Evolutionary conservation across 306 rosid species (phyloP).

Genomic region (Sicyos baderoa): DNA sequence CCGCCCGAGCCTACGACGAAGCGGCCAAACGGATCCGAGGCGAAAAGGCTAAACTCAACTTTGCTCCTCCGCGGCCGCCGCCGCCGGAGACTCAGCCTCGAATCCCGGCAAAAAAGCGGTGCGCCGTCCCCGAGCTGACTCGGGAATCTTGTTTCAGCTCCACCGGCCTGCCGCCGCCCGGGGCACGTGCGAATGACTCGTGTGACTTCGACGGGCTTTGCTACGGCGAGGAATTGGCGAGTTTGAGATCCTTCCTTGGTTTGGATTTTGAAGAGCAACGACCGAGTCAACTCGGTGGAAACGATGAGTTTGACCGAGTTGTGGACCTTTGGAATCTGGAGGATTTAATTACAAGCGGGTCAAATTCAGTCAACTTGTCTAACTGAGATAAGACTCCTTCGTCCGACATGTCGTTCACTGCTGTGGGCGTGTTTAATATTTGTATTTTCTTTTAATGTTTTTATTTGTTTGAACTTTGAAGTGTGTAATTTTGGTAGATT

Average conservation of each 20-base stretch:
- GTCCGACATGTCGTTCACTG: slow-evolving; percentile 4
- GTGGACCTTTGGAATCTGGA: slow-evolving; percentile 54
- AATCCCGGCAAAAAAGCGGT: slow-evolving; percentile 34
- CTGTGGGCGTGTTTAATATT: neutral
- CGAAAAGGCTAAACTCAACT: slow-evolving; percentile 84
- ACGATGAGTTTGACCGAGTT: slow-evolving; percentile 17
- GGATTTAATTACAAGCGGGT: slow-evolving; percentile 31
- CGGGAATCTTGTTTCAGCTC: neutral
- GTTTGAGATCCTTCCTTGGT: slow-evolving; percentile 53
- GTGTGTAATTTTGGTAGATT: no score
- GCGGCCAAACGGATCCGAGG: slow-evolving; percentile 88
- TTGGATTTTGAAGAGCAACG: slow-evolving; percentile 30
- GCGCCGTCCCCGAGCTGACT: slow-evolving; percentile 20
- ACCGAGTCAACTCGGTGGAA: slow-evolving; percentile 17
- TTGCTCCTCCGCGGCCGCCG: slow-evolving; percentile 21
- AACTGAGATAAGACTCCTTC: neutral
- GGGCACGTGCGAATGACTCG: neutral
- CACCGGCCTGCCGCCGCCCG: slow-evolving; percentile 4
- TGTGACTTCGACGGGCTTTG: neutral
- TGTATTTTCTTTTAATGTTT: neutral
- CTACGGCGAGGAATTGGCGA: slow-evolving; percentile 14
- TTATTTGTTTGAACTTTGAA: no score
- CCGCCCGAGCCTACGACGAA: slow-evolving; percentile 71
- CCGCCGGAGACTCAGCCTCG: slow-evolving; percentile 6
- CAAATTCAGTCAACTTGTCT: slow-evolving; percentile 13